Evolutionary conservation across 108 stramenopile species (phyloP).

Genomic region (Fragilaria radians): DNA sequence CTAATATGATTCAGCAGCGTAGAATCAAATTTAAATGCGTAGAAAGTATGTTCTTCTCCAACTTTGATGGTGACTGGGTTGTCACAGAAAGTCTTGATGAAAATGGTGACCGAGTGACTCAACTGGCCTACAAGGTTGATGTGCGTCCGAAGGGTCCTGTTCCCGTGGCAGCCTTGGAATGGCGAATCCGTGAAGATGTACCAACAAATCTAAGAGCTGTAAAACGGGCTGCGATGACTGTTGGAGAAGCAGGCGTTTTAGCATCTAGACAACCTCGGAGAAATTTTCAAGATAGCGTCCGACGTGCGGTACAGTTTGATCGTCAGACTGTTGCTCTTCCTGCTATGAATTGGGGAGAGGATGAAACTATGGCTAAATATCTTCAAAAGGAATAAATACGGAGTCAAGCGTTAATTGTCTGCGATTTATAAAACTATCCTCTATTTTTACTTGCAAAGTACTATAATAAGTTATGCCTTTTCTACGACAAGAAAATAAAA

Average conservation of each 20-base stretch:
- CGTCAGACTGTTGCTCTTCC: not conserved
- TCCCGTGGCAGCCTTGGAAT: constrained; percentile 90
- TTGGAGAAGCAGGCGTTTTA: constrained; percentile 34
- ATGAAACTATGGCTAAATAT: constrained; percentile 77
- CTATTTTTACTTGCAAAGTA: no score
- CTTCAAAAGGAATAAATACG: constrained; percentile 23
- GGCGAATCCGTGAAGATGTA: constrained; percentile 92
- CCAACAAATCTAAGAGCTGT: constrained; percentile 86
- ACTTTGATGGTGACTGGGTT: constrained; percentile 82
- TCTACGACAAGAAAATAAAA: no score
- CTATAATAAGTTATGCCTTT: no score
- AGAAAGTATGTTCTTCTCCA: constrained; percentile 76
- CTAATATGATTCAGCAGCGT: constrained; percentile 8
- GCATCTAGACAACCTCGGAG: constrained; percentile 6
- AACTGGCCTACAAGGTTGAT: constrained; percentile 74
- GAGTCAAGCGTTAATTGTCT: no score
- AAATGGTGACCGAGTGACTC: constrained; percentile 31
- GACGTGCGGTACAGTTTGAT: not conserved
- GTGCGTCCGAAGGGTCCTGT: constrained; percentile 88
- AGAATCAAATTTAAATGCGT: constrained; percentile 76
- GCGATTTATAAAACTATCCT: no score
- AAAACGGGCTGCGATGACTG: constrained; percentile 65
- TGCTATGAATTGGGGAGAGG: constrained; percentile 39
- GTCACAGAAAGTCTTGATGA: constrained; percentile 34
- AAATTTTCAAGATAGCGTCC: constrained; percentile 11